Base-by-base conservation (phyloP, 306 rosid genomes). In the Glycyrrhiza uralensis region DNA sequence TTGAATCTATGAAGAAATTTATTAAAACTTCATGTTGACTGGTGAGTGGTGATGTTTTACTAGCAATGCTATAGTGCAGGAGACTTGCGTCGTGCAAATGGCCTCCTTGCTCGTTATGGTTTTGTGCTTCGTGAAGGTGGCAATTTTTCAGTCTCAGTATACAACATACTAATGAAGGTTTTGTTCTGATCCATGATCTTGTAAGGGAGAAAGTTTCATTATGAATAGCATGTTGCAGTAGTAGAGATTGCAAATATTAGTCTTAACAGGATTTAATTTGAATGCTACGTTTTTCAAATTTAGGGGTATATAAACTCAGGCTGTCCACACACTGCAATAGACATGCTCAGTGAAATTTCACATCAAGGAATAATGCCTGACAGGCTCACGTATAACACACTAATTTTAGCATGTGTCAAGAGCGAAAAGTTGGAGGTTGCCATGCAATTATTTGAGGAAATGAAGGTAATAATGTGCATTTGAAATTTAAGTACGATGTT, bases 81-180 rank as follows among this genome's bases (percentile, higher is more conserved):
- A 79, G 91, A 91, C 85, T 55, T 91, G 63, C 93, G 87, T 80
- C 97, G 93, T 72, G 93, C 96, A 71, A 81, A 82, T 84, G 97
- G 96, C 49, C 96, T 89, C 72, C 95, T 91, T 72, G 87, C 93
- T 33, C 83, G 92, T 65, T 87, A 85, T 79, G 97, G 96, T 35
- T 87, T 81, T 76, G 74, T 87, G 14, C 82, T 91, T 52, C 89
- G 85, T n/a, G 90, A 89, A 77, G 90, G 87, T 22, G 87, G 95
- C 75, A 81, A 63, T 35, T 80, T 80, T 45, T 75, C 91, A 4
- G 74, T 89, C 62, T 80, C 85, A 13, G 91, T 86, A 15, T 91
- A 87, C 83, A 89, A 91, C 87, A 77, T 91, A 66, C 67, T 91
- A 69, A 89, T 89, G 86, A 89, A 92, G 97, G 97, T 92, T 76